Base-by-base conservation (phyloP, 2,329 filamentous ascomycete species). In the Hypoxylon sp. region DNA sequence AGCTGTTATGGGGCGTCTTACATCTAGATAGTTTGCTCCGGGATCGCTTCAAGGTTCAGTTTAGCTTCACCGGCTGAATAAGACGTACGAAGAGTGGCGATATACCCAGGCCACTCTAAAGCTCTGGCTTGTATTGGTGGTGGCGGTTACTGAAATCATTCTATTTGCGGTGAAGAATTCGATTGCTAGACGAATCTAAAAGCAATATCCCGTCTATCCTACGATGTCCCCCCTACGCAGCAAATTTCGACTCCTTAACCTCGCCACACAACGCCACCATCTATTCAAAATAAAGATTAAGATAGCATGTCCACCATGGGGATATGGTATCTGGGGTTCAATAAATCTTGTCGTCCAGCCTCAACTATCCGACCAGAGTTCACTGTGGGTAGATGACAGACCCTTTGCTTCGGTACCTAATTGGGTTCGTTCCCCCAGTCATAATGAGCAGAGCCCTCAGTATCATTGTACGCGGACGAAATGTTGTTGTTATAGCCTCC, bases 371-470 rank as follows among this genome's bases (percentile, higher is more conserved):
- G 19, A 28, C 19, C 14, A 25, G 36, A 21, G 11, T 17, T 34
- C 14, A 25, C 21, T 17, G n/a, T 17, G 11, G 3, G 28, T 32
- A 7, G 14, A 23, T 23, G 23, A 5, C 23, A 23, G 32, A 13
- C 17, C 14, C 14, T 13, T 25, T n/a, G 30, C 48, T 60, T n/a
- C n/a, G n/a, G n/a, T 60, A 60, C 48, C 25, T 46, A 52, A 50
- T 41, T n/a, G 23, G 7, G 9, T n/a, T 23, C 3, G 19, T 50
- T 11, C 2, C 23, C 6, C 14, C 19, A 13, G 32, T n/a, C 43
- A 49, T 38, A 6, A 2, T 23, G 2, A 13, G 19, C 6, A 17
- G 11, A 25, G 14, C 17, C 17, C 38, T 5, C 17, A 10, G 11
- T 21, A 43, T 19, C 17, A 14, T 11, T 6, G 6, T 41, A 2